Evolutionary conservation across 2,329 filamentous ascomycete species (phyloP), one percentile per base, ranked within the genome.

Genomic region (Penicillium sp.): DNA sequence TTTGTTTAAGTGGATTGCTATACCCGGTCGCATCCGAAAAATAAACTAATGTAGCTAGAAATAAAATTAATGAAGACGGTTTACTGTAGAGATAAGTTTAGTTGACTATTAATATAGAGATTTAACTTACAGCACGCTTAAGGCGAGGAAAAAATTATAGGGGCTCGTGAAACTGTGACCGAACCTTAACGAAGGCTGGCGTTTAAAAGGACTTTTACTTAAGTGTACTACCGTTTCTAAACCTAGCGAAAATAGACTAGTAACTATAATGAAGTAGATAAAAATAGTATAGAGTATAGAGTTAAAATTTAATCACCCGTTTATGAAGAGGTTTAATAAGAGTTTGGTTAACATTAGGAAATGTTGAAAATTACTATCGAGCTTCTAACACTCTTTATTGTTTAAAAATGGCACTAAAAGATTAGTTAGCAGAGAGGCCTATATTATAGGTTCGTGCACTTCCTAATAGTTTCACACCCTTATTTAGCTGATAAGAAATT

Each of bases 381-480:
- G 30, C 44, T 47, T n/a, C n/a, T n/a, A n/a, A n/a, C n/a, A n/a
- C n/a, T n/a, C n/a, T n/a, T n/a, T n/a, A n/a, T n/a, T n/a, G n/a
- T n/a, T n/a, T n/a, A n/a, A n/a, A n/a, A n/a, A n/a, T n/a, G n/a
- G n/a, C n/a, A n/a, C n/a, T n/a, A 28, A 47, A 47, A 47, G 44
- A 47, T 47, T 47, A 19, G 44, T 33, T 33, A 33, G 30, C 30
- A 33, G 30, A 33, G 30, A 33, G 30, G 9, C 30, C 30, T 33
- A 47, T 5, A 24, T 47, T 4, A 47, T 47, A n/a, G 44, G 44
- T 13, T 19, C 44, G 19, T 47, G 44, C n/a, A 47, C 44, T 47
- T 47, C 44, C 44, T 47, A 47, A 47, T 47, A 47, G 44, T 47
- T 47, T 47, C 44, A 47, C 19, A 47, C 22, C 44, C 44, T 19